phyloP scores from a whole-genome alignment of 2,329 filamentous ascomycete genomes.

The Lachnellula occidentalis region DNA sequence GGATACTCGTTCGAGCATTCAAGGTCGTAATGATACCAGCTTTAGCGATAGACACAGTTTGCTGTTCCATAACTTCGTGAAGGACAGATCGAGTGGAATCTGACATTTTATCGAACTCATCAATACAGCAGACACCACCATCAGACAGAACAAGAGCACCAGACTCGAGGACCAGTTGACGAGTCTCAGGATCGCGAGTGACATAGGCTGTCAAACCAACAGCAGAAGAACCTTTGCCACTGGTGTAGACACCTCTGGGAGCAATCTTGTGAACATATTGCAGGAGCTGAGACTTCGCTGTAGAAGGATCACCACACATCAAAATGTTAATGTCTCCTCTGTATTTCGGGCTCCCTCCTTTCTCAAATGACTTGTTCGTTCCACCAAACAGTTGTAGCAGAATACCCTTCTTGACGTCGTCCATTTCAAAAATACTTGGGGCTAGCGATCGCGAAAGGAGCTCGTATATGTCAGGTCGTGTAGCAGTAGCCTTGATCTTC shows the following conservation, averaged over 20 bases:
- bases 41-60: conserved; percentile 73
- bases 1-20: conserved; percentile 90
- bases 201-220: conserved; percentile 75
- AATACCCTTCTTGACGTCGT: conserved; percentile 98
- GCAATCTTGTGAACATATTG: conserved; percentile 97
- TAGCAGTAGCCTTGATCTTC: conserved; percentile 77
- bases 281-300: conserved; percentile 89
- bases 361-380: conserved; percentile 96
- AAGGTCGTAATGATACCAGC: conserved; percentile 80
- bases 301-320: conserved; percentile 94
- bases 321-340: conserved; percentile 96
- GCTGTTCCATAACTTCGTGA: conserved; percentile 78
- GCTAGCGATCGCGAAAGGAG: conserved; percentile 85
- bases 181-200: conserved; percentile 67
- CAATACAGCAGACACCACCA: conserved; percentile 72
- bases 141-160: conserved; percentile 69
- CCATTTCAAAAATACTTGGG: conserved; percentile 94
- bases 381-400: conserved; percentile 93
- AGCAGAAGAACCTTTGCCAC: conserved; percentile 69
- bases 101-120: conserved; percentile 78
- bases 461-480: conserved; percentile 84
- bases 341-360: conserved; percentile 92
- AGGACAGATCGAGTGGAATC: conserved; percentile 68
- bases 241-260: conserved; percentile 76
- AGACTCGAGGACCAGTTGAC: conserved; percentile 68